Evolutionary conservation across 2,329 filamentous ascomycete species (phyloP), one percentile per base, ranked within the genome.

Genomic region (Cladophialophora chaetospira): DNA sequence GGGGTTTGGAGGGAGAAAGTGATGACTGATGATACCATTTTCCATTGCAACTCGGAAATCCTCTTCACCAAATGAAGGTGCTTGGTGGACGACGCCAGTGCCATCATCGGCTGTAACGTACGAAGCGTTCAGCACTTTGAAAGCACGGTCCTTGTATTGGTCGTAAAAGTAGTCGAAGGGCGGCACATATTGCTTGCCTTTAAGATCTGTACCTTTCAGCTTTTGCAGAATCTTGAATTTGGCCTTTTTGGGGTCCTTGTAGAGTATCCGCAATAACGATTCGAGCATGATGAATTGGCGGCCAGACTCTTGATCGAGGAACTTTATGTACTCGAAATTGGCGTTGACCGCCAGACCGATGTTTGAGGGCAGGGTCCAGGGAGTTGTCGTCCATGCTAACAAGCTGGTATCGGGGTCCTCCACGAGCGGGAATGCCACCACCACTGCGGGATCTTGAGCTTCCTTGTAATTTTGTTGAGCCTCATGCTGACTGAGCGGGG

Each of bases 181-280:
- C 1, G 91, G 91, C 71, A 89, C 80, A 69, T 95, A 96, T 69
- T 84, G 86, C 87, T 88, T 92, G 15, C 88, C 89, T 21, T 88
- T 73, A 83, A 95, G 88, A 36, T 91, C 88, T 65, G 84, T 87
- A 45, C 91, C 91, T 72, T 84, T 87, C 62, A 91, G 73, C 71
- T 87, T 91, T 61, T 87, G 81, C 17, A 93, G 68, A 43, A 91
- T 78, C 75, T 88, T 89, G 75, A 85, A 94, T 70, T 94, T 92
- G 43, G 89, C 89, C 76, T 95, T 95, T 77, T 94, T 95, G n/a
- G 88, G 87, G 63, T 94, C 89, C 72, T 95, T 95, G 78, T 94
- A 95, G 1, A 95, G 77, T 9, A 87, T 91, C 56, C 81, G 80
- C 23, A 95, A 77, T 19, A 92, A 81, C 53, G 88, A 84, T 72